Base-by-base conservation (phyloP, 176 grass and related monocot genomes). In the Cenchrus fungigraminus region DNA sequence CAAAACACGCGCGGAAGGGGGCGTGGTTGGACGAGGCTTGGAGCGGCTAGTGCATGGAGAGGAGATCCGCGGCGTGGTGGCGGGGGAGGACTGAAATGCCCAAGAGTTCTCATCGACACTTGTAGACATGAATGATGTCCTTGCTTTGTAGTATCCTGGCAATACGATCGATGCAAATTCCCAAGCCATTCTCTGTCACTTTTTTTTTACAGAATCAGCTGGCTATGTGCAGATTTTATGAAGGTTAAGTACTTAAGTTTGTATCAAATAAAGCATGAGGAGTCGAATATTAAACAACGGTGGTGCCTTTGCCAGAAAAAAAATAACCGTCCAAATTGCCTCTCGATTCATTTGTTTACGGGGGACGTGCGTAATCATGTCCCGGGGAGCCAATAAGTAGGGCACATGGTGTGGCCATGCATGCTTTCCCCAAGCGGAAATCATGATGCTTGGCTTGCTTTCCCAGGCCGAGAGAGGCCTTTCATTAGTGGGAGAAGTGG, bases 341-440 rank as follows among this genome's bases (percentile, higher is more conserved):
- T 73, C 72, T 79, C 2, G 49, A 60, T 73, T 40, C 37, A 40
- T 40, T 90, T 86, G 59, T 90, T 52, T 72, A 69, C 6, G 9
- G 14, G 37, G 40, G 64, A 52, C 76, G 68, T 82, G 73, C 59
- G 42, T 78, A 78, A 87, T 68, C 74, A 79, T 90, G 74, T 79
- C 31, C 12, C 15, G 0, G 60, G 0, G 60, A 90, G 67, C 79
- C 79, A 83, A 79, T 86, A 83, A 87, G 74, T 83, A 75, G 58
- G 67, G 25, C 79, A 87, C 84, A 90, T 83, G 75, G 60, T 17
- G 71, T 74, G 47, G 7, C 67, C 74, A 43, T 68, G 88, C 74
- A 43, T 68, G 88, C 79, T 29, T 34, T 58, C 42, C 19, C 51
- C 51, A 28, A 45, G 22, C 8, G 7, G 71, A 73, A 90, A 86